These are phyloP conservation scores for Pythium brachiatum DNA, from an alignment of 352 stramenopile genomes.

Conservation along the genomic window DNA sequence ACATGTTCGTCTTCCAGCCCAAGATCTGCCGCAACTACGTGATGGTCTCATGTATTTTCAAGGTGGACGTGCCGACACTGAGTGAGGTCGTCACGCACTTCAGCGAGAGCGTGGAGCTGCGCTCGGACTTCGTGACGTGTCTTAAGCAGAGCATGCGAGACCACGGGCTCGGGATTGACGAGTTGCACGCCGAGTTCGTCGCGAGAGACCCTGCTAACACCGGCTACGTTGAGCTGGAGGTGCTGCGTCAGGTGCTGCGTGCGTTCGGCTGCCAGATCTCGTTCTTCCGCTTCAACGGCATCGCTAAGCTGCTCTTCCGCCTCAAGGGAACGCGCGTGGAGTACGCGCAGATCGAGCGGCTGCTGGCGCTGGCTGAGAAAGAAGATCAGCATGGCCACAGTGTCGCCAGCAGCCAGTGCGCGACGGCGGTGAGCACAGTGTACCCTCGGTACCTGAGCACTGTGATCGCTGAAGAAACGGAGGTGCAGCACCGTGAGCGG, in stretches of 20 bases:
- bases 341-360: constrained; percentile 19
- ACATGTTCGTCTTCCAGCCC: constrained; percentile 24
- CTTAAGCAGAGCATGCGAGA: constrained; percentile 16
- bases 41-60: constrained; percentile 16
- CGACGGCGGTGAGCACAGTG: not conserved
- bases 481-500: constrained; percentile 1
- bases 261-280: constrained; percentile 20
- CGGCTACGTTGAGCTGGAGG: constrained; percentile 17
- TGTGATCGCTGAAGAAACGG: constrained; percentile 7
- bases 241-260: constrained; percentile 15
- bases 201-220: not conserved
- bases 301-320: constrained; percentile 23
- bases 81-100: constrained; percentile 24
- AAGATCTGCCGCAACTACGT: constrained; percentile 23
- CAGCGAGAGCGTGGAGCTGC: constrained; percentile 20
- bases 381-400: not conserved
- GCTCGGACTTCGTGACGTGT: constrained; percentile 19
- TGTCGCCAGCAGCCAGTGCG: not conserved
- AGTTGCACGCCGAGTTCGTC: constrained; percentile 9
- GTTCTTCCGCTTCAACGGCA: constrained; percentile 27
- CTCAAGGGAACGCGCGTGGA: constrained; percentile 16
- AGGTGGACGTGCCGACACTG: constrained; percentile 19
- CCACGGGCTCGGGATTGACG: not conserved
- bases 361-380: constrained; percentile 12
- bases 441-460: constrained; percentile 7